These are phyloP conservation scores for Trichoderma sp. DNA, from an alignment of 2,329 filamentous ascomycete species.

Conservation along the genomic window DNA sequence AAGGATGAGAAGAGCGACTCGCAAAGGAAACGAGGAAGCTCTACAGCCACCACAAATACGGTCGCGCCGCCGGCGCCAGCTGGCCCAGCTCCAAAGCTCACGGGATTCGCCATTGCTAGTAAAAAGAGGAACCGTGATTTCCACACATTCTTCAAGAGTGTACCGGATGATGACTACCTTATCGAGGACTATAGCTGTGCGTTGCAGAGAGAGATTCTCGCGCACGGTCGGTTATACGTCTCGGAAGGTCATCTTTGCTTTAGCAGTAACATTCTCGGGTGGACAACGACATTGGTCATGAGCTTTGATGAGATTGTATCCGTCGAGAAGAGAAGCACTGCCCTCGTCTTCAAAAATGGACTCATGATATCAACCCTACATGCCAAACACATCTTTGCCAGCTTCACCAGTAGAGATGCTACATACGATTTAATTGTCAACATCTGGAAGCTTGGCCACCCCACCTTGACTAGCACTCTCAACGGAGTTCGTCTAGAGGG, in stretches of 20 bases:
- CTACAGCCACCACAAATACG: slow-evolving; percentile 64
- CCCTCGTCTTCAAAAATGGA: slow-evolving; percentile 93
- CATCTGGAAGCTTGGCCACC: slow-evolving; percentile 97
- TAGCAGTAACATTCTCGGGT: slow-evolving; percentile 97
- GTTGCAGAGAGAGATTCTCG: slow-evolving; percentile 89
- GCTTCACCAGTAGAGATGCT: slow-evolving; percentile 89
- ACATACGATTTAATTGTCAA: slow-evolving; percentile 97
- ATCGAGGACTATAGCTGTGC: slow-evolving; percentile 99
- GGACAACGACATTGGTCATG: slow-evolving; percentile 96
- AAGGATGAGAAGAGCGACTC: slow-evolving; percentile 64
- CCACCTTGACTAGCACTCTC: slow-evolving; percentile 83
- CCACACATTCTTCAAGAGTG: slow-evolving; percentile 89
- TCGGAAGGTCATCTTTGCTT: slow-evolving; percentile 98
- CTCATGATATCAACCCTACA: slow-evolving; percentile 96
- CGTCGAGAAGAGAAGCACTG: slow-evolving; percentile 95
- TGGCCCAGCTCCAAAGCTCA: slow-evolving; percentile 67
- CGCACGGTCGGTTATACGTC: slow-evolving; percentile 91
- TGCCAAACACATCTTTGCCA: slow-evolving; percentile 93
- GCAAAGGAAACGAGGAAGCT: slow-evolving; percentile 80
- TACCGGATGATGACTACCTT: slow-evolving; percentile 95
- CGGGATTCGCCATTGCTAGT: slow-evolving; percentile 93
- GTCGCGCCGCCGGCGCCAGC: slow-evolving; percentile 57
- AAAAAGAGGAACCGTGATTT: slow-evolving; percentile 97
- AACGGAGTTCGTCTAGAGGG: slow-evolving; percentile 85
- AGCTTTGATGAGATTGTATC: slow-evolving; percentile 98